A percentile compares a stretch with the other conserved stretches of the same genome.
phyloP scores from a whole-genome alignment of 768 basidiomycete genomes.

The Hygrophoropsis aurantiaca region DNA sequence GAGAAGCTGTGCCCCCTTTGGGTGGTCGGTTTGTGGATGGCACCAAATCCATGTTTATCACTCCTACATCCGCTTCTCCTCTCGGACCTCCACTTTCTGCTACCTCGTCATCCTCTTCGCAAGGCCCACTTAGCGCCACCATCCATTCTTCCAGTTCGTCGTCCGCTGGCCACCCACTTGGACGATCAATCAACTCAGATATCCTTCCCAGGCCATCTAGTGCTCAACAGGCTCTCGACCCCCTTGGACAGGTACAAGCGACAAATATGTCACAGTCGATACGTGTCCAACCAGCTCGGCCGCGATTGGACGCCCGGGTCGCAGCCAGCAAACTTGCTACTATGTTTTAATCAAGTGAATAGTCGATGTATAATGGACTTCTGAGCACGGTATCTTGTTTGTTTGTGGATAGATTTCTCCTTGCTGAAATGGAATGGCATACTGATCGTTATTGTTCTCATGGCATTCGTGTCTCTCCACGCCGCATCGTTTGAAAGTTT shows the following conservation, averaged over 20 bases:
- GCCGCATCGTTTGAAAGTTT: too few relatives aligned
- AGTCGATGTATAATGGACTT: background rate
- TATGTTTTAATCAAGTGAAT: slow-evolving; percentile 58
- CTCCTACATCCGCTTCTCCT: slow-evolving; percentile 41
- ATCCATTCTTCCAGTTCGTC: slow-evolving; percentile 20
- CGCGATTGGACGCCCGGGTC: slow-evolving; percentile 79
- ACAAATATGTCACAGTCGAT: slow-evolving; percentile 72
- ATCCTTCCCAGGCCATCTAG: slow-evolving; percentile 9
- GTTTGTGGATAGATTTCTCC: background rate
- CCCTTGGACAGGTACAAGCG: slow-evolving; percentile 61
- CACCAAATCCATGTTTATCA: slow-evolving; percentile 79
- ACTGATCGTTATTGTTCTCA: too few relatives aligned
- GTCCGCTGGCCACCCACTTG: slow-evolving; percentile 19
- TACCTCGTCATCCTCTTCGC: slow-evolving; percentile 33
- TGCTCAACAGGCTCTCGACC: slow-evolving; percentile 48
- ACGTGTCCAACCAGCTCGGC: slow-evolving; percentile 67
- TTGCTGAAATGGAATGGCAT: too few relatives aligned
- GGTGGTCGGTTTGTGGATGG: slow-evolving; percentile 72
- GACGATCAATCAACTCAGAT: slow-evolving; percentile 10
- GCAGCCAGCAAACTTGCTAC: slow-evolving; percentile 90
- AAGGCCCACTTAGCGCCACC: slow-evolving; percentile 13
- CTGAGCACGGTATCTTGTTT: too few relatives aligned
- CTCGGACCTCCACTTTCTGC: slow-evolving; percentile 32
- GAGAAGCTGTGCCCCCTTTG: slow-evolving; percentile 48
- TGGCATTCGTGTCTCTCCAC: too few relatives aligned